Conservation (phyloP, 1,284 basidiomycete species). For the Erythrobasidium hasegawianum region DNA sequence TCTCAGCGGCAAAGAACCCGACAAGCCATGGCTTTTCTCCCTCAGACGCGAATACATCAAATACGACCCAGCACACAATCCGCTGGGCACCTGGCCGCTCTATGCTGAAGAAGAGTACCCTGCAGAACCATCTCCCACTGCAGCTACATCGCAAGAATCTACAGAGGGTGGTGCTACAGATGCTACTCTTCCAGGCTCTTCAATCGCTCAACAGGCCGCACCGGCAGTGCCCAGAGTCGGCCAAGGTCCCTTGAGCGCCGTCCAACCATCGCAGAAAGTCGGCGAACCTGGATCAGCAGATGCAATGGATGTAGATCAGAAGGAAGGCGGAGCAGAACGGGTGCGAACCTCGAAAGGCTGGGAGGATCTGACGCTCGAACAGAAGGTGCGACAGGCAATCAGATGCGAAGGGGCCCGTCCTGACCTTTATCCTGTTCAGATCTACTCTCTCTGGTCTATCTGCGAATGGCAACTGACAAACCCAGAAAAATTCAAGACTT, state of each 20-base stretch:
- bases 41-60: slow-evolving; percentile 50
- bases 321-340: slow-evolving; percentile 32
- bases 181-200: slow-evolving; percentile 3
- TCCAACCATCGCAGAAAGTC: slow-evolving; percentile 36
- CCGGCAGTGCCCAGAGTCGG: neutral
- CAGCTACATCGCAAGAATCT: neutral
- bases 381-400: slow-evolving; percentile 50
- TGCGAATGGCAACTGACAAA: slow-evolving; percentile 58
- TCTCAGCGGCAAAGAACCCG: slow-evolving; percentile 39
- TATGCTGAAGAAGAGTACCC: slow-evolving; percentile 23
- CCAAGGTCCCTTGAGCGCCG: slow-evolving; percentile 23
- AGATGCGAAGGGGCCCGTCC: neutral
- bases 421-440: slow-evolving; percentile 38
- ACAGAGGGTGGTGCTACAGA: neutral
- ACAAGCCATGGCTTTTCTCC: slow-evolving; percentile 49
- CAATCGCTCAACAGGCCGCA: neutral
- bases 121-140: neutral
- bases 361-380: slow-evolving; percentile 52
- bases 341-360: slow-evolving; percentile 48
- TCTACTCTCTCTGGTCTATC: slow-evolving; percentile 51
- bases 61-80: slow-evolving; percentile 45
- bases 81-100: slow-evolving; percentile 44
- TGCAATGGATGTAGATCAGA: neutral
- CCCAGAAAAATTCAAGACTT: slow-evolving; percentile 54
- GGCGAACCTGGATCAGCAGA: slow-evolving; percentile 43